Percentiles rank a stretch among this genome's conserved stretches.
Conservation (phyloP, 306 rosid species). For the Herpetospermum pedunculosum region DNA sequence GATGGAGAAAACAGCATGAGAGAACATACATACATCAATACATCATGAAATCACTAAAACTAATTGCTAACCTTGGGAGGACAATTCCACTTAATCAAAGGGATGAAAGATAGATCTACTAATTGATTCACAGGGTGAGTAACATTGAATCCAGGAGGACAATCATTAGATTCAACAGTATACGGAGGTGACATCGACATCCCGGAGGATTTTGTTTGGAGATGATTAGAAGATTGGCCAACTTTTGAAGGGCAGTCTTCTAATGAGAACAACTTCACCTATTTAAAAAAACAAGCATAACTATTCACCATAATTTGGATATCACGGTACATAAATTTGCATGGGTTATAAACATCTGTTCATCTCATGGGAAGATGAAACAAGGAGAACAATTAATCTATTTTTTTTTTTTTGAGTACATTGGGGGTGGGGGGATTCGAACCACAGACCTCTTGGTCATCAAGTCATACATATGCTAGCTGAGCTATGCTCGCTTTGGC, state of each 20-base stretch:
- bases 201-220: constrained; percentile 29
- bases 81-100: constrained; percentile 42
- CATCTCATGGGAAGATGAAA: neutral
- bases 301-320: neutral
- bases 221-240: constrained; percentile 25
- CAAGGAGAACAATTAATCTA: neutral
- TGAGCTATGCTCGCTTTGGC: no score
- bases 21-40: no score
- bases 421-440: no score
- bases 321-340: neutral
- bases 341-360: neutral
- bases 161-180: constrained; percentile 16
- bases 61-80: constrained; percentile 48
- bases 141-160: constrained; percentile 63
- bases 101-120: constrained; percentile 12
- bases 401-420: no score
- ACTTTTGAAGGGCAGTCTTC: constrained; percentile 49
- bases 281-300: neutral
- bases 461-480: no score
- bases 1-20: neutral
- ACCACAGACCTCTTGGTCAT: no score
- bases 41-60: neutral
- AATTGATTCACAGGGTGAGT: constrained; percentile 14
- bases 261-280: constrained; percentile 44
- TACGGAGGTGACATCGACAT: constrained; percentile 21